A percentile compares a stretch with the other conserved stretches of the same genome.
Conservation (phyloP, 2,329 filamentous ascomycete species). For the Penicillium sp. region DNA sequence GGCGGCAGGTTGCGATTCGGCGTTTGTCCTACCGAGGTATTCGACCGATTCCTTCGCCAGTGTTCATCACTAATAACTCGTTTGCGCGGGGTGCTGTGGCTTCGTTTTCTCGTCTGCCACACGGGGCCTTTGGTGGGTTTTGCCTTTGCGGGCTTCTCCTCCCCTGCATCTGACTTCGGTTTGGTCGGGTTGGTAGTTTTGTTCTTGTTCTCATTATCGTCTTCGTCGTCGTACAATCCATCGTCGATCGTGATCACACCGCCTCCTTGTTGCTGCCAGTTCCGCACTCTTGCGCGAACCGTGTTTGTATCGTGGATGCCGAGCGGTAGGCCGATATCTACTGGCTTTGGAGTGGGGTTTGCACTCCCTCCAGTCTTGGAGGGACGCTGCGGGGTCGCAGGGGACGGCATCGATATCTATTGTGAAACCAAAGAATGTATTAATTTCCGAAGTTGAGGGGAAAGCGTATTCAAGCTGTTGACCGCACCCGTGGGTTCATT, state of each 20-base stretch:
- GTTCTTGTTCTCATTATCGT: conserved; percentile 27
- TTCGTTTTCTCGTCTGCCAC: conserved; percentile 34
- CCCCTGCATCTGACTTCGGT: neutral
- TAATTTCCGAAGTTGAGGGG: neutral
- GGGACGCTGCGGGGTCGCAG: conserved; percentile 39
- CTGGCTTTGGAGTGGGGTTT: conserved; percentile 56
- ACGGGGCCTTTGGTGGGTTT: conserved; percentile 19
- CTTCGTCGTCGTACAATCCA: conserved; percentile 57
- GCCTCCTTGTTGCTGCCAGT: conserved; percentile 80
- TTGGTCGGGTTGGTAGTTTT: neutral
- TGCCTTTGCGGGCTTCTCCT: conserved; percentile 30
- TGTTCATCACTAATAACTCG: conserved; percentile 90
- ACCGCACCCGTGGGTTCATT: conserved; percentile 1
- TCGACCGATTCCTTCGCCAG: conserved; percentile 60
- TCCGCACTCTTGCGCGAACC: conserved; percentile 75
- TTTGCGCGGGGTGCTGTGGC: conserved; percentile 74
- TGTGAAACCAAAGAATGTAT: neutral
- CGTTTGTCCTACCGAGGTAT: conserved; percentile 33
- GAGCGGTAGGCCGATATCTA: conserved; percentile 51
- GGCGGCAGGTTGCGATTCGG: conserved; percentile 41
- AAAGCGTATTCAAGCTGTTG: conserved; percentile 6
- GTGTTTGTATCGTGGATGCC: conserved; percentile 62
- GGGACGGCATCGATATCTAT: conserved; percentile 41
- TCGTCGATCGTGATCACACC: conserved; percentile 63
- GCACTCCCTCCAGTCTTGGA: conserved; percentile 54